Evolutionary conservation across 495 filamentous ascomycete genomes (phyloP), one percentile per base, ranked within the genome.

Genomic region (Lindgomyces ingoldianus): DNA sequence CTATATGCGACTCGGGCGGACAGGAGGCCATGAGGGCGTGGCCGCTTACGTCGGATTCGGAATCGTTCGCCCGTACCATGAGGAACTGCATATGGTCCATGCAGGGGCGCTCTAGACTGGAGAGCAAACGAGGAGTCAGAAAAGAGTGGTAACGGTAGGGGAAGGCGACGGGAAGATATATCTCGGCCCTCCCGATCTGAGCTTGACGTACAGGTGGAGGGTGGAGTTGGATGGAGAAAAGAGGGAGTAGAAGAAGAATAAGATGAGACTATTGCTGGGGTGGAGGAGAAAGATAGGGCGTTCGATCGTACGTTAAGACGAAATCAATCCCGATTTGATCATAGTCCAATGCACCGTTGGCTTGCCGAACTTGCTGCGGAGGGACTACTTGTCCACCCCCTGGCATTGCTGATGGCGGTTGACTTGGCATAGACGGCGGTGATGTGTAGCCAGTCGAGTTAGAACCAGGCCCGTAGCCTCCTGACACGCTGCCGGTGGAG

Each of bases 91-190:
- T 89, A 76, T 98, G 94, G 71, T 94, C 89, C 81, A 95, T 93
- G 82, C 94, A 98, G 10, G 91, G 91, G 67, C 85, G 85, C 82
- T 98, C 94, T 75, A 98, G 87, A 75, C 93, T 97, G 77, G n/a
- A 72, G 48, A 47, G 47, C 36, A 29, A 22, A 21, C 18, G 42
- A 39, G 16, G 45, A 50, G 64, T 60, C 48, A 55, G 61, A 57
- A 56, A 56, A 56, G 50, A 61, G 45, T 18, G 19, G 47, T 39
- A 53, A 42, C 42, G 49, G n/a, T n/a, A n/a, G n/a, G n/a, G n/a
- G n/a, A n/a, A n/a, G n/a, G n/a, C n/a, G n/a, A n/a, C n/a, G n/a
- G n/a, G n/a, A n/a, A n/a, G n/a, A n/a, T n/a, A n/a, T n/a, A n/a
- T n/a, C n/a, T n/a, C n/a, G n/a, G n/a, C n/a, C n/a, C n/a, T n/a